A percentile compares a stretch with the other conserved stretches of the same genome.
Conservation (phyloP, 106 monocot species). For the Triglochin maritima region DNA sequence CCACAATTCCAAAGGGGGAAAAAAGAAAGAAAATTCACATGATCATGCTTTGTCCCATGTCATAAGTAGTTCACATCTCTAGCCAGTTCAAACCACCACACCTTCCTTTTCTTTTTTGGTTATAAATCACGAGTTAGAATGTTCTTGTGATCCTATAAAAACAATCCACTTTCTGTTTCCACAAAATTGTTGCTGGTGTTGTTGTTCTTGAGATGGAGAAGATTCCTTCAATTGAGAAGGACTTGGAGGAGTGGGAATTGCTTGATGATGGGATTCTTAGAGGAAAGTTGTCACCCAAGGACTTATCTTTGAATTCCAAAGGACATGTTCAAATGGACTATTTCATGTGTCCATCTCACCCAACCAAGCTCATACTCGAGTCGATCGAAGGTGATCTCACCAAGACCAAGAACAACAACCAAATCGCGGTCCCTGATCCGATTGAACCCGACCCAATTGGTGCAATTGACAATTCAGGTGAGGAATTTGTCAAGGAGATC, state of each 20-base stretch:
- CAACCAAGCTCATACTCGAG: constrained; percentile 7
- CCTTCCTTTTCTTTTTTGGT: not conserved
- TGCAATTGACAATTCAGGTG: not conserved
- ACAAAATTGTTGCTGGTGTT: too few species aligned
- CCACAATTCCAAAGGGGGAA: too few species aligned
- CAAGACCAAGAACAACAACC: not conserved
- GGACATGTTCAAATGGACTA: constrained; percentile 30
- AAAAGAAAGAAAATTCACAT: too few species aligned
- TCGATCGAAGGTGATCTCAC: constrained; percentile 4
- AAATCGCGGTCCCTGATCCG: not conserved
- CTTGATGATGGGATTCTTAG: constrained; percentile 29
- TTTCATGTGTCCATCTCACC: constrained; percentile 20
- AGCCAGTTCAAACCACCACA: too few species aligned
- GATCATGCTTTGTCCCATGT: too few species aligned
- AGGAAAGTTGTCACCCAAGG: constrained; percentile 13
- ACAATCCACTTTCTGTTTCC: not conserved
- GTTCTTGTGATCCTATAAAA: not conserved
- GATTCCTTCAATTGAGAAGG: constrained; percentile 17
- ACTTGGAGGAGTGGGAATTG: constrained; percentile 53
- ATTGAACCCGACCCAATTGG: not conserved
- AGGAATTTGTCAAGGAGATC: constrained; percentile 10
- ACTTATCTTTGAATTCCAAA: constrained; percentile 6
- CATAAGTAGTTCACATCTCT: too few species aligned
- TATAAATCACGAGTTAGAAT: not conserved
- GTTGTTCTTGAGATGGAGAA: constrained; percentile 23